These are phyloP conservation scores for Dendryphion nanum DNA, from an alignment of 2,329 filamentous ascomycete genomes.

Conservation along the genomic window DNA sequence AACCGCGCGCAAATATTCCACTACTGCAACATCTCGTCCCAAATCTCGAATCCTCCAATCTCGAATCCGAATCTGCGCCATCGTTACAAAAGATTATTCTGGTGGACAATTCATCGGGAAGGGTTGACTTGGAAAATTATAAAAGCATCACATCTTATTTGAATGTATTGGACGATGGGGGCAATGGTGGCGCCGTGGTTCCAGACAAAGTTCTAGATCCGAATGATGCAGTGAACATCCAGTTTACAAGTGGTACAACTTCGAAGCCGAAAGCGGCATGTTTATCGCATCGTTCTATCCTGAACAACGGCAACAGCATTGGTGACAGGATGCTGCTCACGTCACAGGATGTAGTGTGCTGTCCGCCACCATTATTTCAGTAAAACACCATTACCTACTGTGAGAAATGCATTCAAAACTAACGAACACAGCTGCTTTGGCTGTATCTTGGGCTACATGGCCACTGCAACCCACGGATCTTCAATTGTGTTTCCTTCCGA, in stretches of 20 bases:
- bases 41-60: constrained; percentile 42
- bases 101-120: constrained; percentile 70
- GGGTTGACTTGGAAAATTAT: constrained; percentile 45
- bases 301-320: constrained; percentile 89
- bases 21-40: constrained; percentile 56
- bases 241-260: constrained; percentile 96
- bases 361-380: constrained; percentile 58
- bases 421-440: constrained; percentile 68
- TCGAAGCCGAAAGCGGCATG: constrained; percentile 88
- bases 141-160: constrained; percentile 44
- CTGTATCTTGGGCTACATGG: constrained; percentile 90
- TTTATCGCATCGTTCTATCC: constrained; percentile 77
- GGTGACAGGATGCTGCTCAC: constrained; percentile 81
- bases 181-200: constrained; percentile 40
- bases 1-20: constrained; percentile 58
- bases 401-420: constrained; percentile 1
- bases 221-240: constrained; percentile 83
- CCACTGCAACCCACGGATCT: constrained; percentile 79
- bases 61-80: constrained; percentile 62
- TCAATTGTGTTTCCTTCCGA: constrained; percentile 83
- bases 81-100: constrained; percentile 70
- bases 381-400: constrained; percentile 14
- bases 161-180: constrained; percentile 46
- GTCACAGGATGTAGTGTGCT: constrained; percentile 66
- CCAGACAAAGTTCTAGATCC: constrained; percentile 51